Evolutionary conservation across 164 flowering plant species (phyloP).

Genomic region (Tetracentron sinense): DNA sequence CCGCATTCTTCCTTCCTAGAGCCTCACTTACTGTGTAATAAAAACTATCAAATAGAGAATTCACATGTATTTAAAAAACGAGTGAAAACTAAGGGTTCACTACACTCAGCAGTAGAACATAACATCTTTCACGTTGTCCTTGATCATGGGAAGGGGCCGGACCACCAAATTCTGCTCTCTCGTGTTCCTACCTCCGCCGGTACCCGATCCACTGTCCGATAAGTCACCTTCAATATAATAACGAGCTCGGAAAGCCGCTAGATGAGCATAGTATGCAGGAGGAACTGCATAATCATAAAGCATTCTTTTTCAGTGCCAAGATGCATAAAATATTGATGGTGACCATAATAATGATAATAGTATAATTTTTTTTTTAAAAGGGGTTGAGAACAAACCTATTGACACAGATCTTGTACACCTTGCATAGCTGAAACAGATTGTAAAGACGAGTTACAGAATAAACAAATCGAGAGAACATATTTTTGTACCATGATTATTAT

Average conservation of each 20-base stretch:
- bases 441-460: background rate
- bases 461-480: background rate
- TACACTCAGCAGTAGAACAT: conserved; percentile 84
- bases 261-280: conserved; percentile 83
- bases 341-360: background rate
- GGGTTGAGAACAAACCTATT: conserved; percentile 45
- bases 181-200: conserved; percentile 17
- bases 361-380: background rate
- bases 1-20: no score
- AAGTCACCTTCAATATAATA: conserved; percentile 51
- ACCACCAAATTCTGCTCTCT: conserved; percentile 13
- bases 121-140: conserved; percentile 54
- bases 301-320: no score
- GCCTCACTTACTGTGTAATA: no score
- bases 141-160: conserved; percentile 42
- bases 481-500: background rate
- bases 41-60: background rate
- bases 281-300: conserved; percentile 56
- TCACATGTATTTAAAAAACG: background rate
- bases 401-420: conserved; percentile 89
- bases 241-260: conserved; percentile 72
- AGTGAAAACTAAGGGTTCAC: no score
- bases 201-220: conserved; percentile 32
- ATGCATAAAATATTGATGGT: background rate
- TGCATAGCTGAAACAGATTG: conserved; percentile 53